Base-by-base conservation (phyloP, 2,329 filamentous ascomycete species). In the Exophiala xenobiotica region DNA sequence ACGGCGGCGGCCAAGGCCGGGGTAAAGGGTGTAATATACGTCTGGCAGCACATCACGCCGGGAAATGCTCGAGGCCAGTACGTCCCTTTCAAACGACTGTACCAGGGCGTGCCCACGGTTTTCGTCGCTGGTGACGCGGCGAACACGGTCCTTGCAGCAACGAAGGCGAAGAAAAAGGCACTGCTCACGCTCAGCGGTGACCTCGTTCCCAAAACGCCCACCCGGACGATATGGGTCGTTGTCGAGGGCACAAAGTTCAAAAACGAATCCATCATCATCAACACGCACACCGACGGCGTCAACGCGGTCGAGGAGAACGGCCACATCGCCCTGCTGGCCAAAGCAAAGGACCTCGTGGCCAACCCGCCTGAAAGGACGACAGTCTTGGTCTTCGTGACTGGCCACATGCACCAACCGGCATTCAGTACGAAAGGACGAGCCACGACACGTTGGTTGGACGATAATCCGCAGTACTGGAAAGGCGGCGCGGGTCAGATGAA, bases 241-340 rank as follows among this genome's bases (percentile, higher is more conserved):
- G 24, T 53, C 3, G 29, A 38, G 18, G 49, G 49, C 2, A 51
- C 41, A 4, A 46, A 40, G 16, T 40, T 19, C 20, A 6, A 6
- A 22, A 51, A 51, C 20, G 49, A 51, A 33, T 46, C 49, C 2
- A 16, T 51, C 6, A 51, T 51, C 31, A 39, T 51, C 31, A 46
- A 41, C 19, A 51, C 49, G 7, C 49, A 51, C 42, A 49, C 46
- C 2, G 50, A 53, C 22, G 50, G 44, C 9, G 40, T 22, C 23
- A 54, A 50, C 31, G 41, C 46, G 6, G 29, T 46, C 6, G 39
- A 50, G 38, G 51, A 54, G 31, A 46, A 50, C 26, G 40, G 46
- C 12, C 33, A 54, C 33, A 50, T 54, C 23, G 33, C 37, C 27
- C 18, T 40, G 18, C 12, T 42, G 14, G n/a, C 22, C 22, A 33